A percentile compares a stretch with the other conserved stretches of the same genome.
phyloP scores from a whole-genome alignment of 1,139 yeast species.

The Magnusiomyces suaveolens region DNA sequence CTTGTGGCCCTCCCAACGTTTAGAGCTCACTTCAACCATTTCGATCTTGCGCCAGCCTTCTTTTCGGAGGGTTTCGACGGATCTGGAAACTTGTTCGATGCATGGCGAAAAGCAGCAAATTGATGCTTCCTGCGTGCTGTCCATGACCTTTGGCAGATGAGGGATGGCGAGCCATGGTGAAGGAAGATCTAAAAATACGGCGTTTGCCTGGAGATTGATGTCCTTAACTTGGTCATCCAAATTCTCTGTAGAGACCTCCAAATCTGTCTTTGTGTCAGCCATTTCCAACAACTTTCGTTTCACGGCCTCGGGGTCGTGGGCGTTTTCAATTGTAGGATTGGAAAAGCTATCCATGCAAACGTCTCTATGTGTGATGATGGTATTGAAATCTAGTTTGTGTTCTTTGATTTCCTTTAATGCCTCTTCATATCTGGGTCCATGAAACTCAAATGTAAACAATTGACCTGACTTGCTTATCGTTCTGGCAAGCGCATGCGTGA shows the following conservation, averaged over 20 bases:
- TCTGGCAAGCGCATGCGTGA: conserved; percentile 87
- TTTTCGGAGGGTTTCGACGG: conserved; percentile 62
- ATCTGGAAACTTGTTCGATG: conserved; percentile 88
- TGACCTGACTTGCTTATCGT: conserved; percentile 55
- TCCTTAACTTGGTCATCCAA: conserved; percentile 27
- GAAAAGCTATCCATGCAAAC: conserved; percentile 83
- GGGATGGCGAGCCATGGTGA: conserved; percentile 97
- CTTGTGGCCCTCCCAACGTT: conserved; percentile 83
- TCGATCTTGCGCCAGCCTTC: conserved; percentile 85
- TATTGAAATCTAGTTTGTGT: conserved; percentile 50
- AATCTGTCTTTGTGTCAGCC: neutral
- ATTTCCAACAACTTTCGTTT: neutral
- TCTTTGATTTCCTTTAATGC: conserved; percentile 66
- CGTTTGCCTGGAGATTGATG: conserved; percentile 46
- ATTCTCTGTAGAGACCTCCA: conserved; percentile 3
- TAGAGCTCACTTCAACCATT: conserved; percentile 84
- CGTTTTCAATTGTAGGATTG: conserved; percentile 28
- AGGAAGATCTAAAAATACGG: conserved; percentile 84
- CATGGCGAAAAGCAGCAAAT: conserved; percentile 96
- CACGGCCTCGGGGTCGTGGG: conserved; percentile 14
- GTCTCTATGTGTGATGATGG: conserved; percentile 75
- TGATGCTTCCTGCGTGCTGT: conserved; percentile 46
- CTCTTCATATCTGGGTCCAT: conserved; percentile 68
- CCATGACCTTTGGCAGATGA: conserved; percentile 51
- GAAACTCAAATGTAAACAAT: conserved; percentile 83